Base-by-base conservation (phyloP, 2,329 filamentous ascomycete species). In the Setomelanomma holmii region DNA sequence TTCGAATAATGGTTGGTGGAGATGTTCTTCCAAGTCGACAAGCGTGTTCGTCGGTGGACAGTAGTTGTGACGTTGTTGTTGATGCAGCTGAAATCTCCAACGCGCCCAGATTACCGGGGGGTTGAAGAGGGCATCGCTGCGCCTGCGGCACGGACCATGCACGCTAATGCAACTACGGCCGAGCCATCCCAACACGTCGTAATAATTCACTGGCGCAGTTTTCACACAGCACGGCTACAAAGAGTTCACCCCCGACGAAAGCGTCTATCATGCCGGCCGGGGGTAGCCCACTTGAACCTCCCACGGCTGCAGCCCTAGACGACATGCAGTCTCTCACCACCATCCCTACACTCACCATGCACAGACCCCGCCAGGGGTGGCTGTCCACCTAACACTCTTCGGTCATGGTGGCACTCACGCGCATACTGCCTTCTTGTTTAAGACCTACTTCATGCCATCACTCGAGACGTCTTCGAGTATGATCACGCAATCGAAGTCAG, bases 371-470 rank as follows among this genome's bases (percentile, higher is more conserved):
- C n/a, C 42, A 51, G 63, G 67, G 61, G 53, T 36, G 67, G 61
- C 51, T 36, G 38, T 30, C 40, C 51, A 33, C 55, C 56, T 46
- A 53, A 39, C 39, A 45, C 41, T 23, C 47, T 47, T 51, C 47
- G 47, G 52, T 42, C 53, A 61, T 64, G 63, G 63, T 66, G 67
- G 58, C 61, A 51, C 51, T 56, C 44, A 56, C 53, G 35, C 53
- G 52, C 59, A 52, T 48, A 47, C 42, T 41, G 40, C 51, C 55
- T 44, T 51, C 49, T 56, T 49, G 39, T 62, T 67, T 65, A 68
- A 66, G 63, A 67, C 56, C 56, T 59, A 59, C 58, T 39, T 38
- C 40, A 49, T 60, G 63, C 61, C 66, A 56, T 58, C 56, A 49
- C 35, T 52, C 54, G 51, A 55, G 51, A 55, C 59, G 64, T 54